phyloP scores from a whole-genome alignment of 441 rosid genomes.

The Mallotus repandus region DNA sequence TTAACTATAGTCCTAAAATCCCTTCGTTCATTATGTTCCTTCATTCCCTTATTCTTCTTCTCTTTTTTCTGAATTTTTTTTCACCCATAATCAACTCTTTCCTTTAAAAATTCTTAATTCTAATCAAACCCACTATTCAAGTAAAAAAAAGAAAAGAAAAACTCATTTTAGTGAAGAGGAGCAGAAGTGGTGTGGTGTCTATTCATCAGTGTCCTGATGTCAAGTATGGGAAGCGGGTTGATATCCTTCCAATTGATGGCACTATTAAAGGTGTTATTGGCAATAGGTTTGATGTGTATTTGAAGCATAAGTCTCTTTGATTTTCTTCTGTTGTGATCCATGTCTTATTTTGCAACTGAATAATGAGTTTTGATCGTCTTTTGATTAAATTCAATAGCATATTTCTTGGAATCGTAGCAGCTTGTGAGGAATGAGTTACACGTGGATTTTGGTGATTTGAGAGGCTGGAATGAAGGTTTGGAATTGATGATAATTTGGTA shows the following conservation, averaged over 20 bases:
- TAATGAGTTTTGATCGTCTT: neutral
- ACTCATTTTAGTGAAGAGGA: too few species aligned
- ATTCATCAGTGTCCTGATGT: constrained; percentile 89
- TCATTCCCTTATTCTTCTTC: too few species aligned
- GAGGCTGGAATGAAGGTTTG: too few species aligned
- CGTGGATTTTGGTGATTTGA: too few species aligned
- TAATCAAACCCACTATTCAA: too few species aligned
- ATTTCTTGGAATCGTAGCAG: constrained; percentile 61
- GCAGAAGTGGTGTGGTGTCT: constrained; percentile 77
- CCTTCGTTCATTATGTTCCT: too few species aligned
- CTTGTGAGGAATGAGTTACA: constrained; percentile 66
- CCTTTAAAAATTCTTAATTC: too few species aligned
- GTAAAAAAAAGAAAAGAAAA: too few species aligned
- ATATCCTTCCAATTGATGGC: constrained; percentile 85
- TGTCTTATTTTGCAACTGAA: neutral
- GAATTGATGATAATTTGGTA: too few species aligned
- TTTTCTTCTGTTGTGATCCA: neutral
- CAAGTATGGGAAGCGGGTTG: constrained; percentile 83
- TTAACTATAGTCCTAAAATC: too few species aligned
- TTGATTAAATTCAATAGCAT: constrained; percentile 36
- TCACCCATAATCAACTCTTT: too few species aligned
- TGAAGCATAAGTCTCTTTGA: neutral
- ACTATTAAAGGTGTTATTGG: constrained; percentile 93
- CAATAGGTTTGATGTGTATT: constrained; percentile 85
- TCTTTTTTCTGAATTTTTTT: too few species aligned